A percentile compares a stretch with the other conserved stretches of the same genome.
Evolutionary conservation across 192 early-diverging fungal species (phyloP).

Genomic region (Umbelopsis sp.): DNA sequence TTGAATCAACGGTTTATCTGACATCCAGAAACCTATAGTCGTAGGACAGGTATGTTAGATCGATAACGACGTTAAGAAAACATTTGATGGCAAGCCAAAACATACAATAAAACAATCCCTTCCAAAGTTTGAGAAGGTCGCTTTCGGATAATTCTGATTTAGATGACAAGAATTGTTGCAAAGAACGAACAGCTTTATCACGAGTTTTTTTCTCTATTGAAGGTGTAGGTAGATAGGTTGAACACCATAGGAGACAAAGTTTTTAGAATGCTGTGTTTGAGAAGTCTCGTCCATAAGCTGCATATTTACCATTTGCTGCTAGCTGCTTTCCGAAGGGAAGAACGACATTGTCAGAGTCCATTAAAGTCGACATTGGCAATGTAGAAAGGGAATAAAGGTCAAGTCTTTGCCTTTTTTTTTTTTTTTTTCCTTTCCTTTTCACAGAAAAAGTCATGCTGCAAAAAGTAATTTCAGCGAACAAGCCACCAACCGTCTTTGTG

Average conservation of each 20-base stretch:
- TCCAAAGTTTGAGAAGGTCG: conserved; percentile 86
- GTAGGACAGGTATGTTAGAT: neutral
- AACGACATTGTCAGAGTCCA: conserved; percentile 12
- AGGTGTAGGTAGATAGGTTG: neutral
- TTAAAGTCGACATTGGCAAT: neutral
- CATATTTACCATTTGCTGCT: conserved; percentile 64
- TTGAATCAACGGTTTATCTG: conserved; percentile 92
- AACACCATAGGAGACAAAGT: neutral
- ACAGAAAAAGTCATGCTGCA: neutral
- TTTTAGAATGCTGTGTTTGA: conserved; percentile 12
- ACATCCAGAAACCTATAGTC: conserved; percentile 88
- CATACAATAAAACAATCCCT: conserved; percentile 92
- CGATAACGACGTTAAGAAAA: neutral
- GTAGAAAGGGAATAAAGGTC: neutral
- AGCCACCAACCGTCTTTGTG: neutral
- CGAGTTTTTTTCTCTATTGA: conserved; percentile 69
- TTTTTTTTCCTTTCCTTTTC: neutral
- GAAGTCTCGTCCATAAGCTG: neutral
- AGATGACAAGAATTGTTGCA: conserved; percentile 57
- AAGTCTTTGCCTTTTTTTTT: neutral
- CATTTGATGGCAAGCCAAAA: neutral
- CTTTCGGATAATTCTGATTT: conserved; percentile 57
- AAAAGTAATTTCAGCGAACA: neutral
- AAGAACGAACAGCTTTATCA: conserved; percentile 69
- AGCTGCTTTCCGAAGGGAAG: conserved; percentile 67